A percentile compares a stretch with the other conserved stretches of the same genome.
Conservation (phyloP, 2,329 filamentous ascomycete genomes). For the Calonectria honghensis region DNA sequence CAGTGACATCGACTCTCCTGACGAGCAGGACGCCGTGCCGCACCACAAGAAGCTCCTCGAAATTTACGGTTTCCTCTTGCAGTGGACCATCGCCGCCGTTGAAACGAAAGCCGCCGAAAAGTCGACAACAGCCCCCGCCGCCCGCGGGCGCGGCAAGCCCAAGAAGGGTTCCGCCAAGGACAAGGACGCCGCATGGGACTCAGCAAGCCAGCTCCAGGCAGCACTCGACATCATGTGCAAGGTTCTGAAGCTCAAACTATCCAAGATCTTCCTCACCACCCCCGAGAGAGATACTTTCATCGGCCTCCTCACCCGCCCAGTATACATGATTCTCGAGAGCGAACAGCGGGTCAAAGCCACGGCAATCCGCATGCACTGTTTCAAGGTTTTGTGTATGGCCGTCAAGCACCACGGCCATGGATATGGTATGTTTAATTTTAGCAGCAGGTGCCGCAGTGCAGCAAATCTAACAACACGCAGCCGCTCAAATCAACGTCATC, state of each 20-base stretch:
- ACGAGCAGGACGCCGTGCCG: conserved; percentile 90
- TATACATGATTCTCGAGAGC: conserved; percentile 95
- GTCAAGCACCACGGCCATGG: conserved; percentile 98
- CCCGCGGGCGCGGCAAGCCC: conserved; percentile 83
- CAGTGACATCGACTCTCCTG: conserved; percentile 87
- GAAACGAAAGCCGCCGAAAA: conserved; percentile 96
- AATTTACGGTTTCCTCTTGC: conserved; percentile 93
- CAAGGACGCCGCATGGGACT: conserved; percentile 93
- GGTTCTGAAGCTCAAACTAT: conserved; percentile 92
- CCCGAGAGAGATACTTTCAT: conserved; percentile 98
- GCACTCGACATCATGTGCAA: conserved; percentile 97
- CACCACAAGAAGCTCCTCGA: conserved; percentile 95
- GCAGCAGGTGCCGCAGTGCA: background rate
- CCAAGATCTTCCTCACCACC: conserved; percentile 95
- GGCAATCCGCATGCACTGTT: conserved; percentile 94
- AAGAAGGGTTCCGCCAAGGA: conserved; percentile 88
- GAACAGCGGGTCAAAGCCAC: conserved; percentile 94
- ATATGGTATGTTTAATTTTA: conserved; percentile 79
- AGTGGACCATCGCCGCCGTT: conserved; percentile 96
- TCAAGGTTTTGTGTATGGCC: conserved; percentile 96
- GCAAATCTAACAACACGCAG: conserved; percentile 67
- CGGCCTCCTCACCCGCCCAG: conserved; percentile 90
- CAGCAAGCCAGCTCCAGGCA: conserved; percentile 88
- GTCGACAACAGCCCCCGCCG: conserved; percentile 79
- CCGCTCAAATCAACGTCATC: conserved; percentile 97